Evolutionary conservation across 805 yeast genomes (phyloP).

Genomic region (Kockiozyma suomiensis): DNA sequence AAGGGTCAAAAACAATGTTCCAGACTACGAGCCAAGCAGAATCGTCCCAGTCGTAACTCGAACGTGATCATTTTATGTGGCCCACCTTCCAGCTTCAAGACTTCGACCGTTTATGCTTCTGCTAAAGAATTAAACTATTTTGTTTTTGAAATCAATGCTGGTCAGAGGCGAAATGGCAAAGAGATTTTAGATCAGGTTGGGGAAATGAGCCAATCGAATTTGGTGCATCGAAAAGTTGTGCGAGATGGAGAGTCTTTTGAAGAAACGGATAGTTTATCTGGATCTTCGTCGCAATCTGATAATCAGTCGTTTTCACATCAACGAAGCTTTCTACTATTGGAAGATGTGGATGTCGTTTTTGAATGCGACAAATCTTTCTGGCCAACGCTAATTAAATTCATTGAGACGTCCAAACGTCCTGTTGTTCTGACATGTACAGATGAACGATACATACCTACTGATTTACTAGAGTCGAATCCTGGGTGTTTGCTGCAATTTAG

Average conservation of each 20-base stretch:
- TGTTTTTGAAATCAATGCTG: slow-evolving; percentile 78
- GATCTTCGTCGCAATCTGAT: slow-evolving; percentile 4
- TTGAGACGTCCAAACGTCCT: slow-evolving; percentile 67
- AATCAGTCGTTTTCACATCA: slow-evolving; percentile 36
- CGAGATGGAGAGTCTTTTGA: neutral
- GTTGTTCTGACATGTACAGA: slow-evolving; percentile 67
- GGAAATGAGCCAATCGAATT: slow-evolving; percentile 82
- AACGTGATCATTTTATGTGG: slow-evolving; percentile 66
- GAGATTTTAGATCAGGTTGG: slow-evolving; percentile 65
- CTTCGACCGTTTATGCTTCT: slow-evolving; percentile 69
- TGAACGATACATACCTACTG: slow-evolving; percentile 51
- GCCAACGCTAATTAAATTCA: slow-evolving; percentile 64
- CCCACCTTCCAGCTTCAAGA: slow-evolving; percentile 74
- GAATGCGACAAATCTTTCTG: slow-evolving; percentile 81
- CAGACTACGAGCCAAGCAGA: neutral
- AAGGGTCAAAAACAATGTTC: neutral
- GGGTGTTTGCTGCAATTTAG: slow-evolving; percentile 45
- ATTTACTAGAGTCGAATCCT: slow-evolving; percentile 50
- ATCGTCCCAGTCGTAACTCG: slow-evolving; percentile 26
- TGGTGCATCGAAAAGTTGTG: slow-evolving; percentile 54
- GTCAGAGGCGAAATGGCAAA: slow-evolving; percentile 71
- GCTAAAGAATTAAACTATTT: slow-evolving; percentile 65
- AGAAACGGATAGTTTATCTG: slow-evolving; percentile 7
- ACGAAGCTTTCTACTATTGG: slow-evolving; percentile 73
- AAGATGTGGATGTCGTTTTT: slow-evolving; percentile 81